Conservation (phyloP, 1,284 basidiomycete species). For the Ganoderma multipileum region DNA sequence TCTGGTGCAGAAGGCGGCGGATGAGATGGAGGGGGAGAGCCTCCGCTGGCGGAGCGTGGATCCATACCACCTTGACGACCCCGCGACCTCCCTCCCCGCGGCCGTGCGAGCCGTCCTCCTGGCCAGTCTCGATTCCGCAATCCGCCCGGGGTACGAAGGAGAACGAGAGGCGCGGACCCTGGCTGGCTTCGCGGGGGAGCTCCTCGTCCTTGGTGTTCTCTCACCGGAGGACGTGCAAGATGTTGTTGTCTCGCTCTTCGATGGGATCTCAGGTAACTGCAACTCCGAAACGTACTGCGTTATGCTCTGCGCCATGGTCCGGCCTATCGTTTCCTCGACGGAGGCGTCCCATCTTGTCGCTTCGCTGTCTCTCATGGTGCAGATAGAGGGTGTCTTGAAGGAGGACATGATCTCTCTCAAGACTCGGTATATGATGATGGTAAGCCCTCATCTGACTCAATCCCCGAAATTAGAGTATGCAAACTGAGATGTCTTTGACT, state of each 20-base stretch:
- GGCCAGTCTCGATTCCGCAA: constrained; percentile 23
- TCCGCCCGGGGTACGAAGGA: constrained; percentile 5
- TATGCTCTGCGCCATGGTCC: constrained; percentile 33
- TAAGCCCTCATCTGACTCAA: constrained; percentile 15
- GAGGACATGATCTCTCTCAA: constrained; percentile 35
- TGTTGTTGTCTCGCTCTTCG: constrained; percentile 31
- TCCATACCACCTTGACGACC: constrained; percentile 34
- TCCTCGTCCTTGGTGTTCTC: constrained; percentile 36
- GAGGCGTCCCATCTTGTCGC: constrained; percentile 35
- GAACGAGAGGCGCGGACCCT: constrained; percentile 18
- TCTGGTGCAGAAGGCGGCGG: constrained; percentile 36
- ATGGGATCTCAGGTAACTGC: constrained; percentile 21
- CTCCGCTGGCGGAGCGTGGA: constrained; percentile 39
- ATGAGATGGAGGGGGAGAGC: constrained; percentile 38
- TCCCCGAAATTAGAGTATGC: background rate
- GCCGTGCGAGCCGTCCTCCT: constrained; percentile 25
- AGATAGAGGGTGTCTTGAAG: constrained; percentile 33
- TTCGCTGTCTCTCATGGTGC: constrained; percentile 24
- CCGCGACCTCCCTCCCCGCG: constrained; percentile 33
- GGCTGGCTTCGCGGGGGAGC: constrained; percentile 34
- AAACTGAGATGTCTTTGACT: background rate
- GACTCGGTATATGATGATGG: constrained; percentile 39
- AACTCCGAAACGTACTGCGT: constrained; percentile 30
- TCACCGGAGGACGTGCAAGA: constrained; percentile 32
- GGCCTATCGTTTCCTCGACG: constrained; percentile 32